Evolutionary conservation across 768 basidiomycete species (phyloP).

Genomic region (Rhodosporidiobolus sp.): DNA sequence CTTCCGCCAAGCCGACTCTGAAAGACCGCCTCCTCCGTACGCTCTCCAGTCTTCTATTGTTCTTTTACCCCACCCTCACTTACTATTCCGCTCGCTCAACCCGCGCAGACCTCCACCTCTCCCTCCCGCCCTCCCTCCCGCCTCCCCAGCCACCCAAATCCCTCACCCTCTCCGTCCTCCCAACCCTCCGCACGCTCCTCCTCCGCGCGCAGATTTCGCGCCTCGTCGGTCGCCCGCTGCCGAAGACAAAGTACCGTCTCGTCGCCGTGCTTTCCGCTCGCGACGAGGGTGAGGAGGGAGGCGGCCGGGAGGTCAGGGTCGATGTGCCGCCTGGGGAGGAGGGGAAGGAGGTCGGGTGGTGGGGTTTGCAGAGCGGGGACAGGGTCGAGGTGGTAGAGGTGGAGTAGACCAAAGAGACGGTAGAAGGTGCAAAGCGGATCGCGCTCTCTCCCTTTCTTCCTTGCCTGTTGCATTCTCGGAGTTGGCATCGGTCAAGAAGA

Average conservation of each 20-base stretch:
- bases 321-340: slow-evolving; percentile 27
- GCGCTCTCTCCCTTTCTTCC: too few relatives aligned
- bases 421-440: too few relatives aligned
- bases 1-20: background rate
- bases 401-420: too few relatives aligned
- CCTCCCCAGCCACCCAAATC: background rate
- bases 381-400: background rate
- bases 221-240: slow-evolving; percentile 3
- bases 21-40: slow-evolving; percentile 24
- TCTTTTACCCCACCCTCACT: too few relatives aligned
- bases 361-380: slow-evolving; percentile 28
- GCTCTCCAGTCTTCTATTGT: background rate
- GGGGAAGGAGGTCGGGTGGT: slow-evolving; percentile 31
- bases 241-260: slow-evolving; percentile 14
- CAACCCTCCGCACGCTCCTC: slow-evolving; percentile 25
- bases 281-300: background rate
- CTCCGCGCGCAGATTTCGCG: slow-evolving; percentile 31
- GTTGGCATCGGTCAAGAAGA: too few relatives aligned
- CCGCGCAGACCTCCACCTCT: background rate
- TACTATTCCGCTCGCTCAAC: background rate
- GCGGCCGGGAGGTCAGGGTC: slow-evolving; percentile 6
- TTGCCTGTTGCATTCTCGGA: too few relatives aligned
- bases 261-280: slow-evolving; percentile 2
- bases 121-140: background rate
- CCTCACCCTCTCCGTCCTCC: slow-evolving; percentile 22